These are phyloP conservation scores for Reutealis trisperma DNA, from an alignment of 345 rosid genomes.

Conservation along the genomic window DNA sequence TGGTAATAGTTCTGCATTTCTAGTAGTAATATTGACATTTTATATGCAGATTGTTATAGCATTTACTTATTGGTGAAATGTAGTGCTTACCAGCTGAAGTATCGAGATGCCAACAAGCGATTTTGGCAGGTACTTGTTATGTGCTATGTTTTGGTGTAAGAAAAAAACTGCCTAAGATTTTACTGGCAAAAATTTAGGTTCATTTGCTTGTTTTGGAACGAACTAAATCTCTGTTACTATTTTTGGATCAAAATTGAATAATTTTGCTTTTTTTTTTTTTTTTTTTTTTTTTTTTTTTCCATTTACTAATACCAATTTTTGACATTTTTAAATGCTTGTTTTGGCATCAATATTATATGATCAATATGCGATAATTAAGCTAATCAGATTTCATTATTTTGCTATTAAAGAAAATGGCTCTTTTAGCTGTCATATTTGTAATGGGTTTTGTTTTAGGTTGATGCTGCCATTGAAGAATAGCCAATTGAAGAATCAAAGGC, in stretches of 20 bases:
- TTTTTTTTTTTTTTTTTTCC: no score
- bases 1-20: conserved; percentile 7
- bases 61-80: conserved; percentile 74
- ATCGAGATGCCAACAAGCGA: conserved; percentile 65
- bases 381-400: not conserved
- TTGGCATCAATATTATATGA: not conserved
- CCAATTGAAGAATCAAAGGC: not conserved
- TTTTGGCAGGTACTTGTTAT: conserved; percentile 74
- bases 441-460: conserved; percentile 3
- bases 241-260: no score
- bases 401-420: not conserved
- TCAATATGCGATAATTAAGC: not conserved
- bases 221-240: no score
- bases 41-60: conserved; percentile 77
- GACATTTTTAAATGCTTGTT: not conserved
- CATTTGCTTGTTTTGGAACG: not conserved
- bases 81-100: conserved; percentile 79
- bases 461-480: not conserved
- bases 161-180: not conserved
- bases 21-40: conserved; percentile 27
- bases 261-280: not conserved
- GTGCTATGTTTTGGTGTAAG: conserved; percentile 1
- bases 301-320: not conserved
- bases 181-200: not conserved
- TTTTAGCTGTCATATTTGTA: not conserved